Base-by-base conservation (phyloP, 73 alveolate genomes). In the Symbiodinium natans region DNA sequence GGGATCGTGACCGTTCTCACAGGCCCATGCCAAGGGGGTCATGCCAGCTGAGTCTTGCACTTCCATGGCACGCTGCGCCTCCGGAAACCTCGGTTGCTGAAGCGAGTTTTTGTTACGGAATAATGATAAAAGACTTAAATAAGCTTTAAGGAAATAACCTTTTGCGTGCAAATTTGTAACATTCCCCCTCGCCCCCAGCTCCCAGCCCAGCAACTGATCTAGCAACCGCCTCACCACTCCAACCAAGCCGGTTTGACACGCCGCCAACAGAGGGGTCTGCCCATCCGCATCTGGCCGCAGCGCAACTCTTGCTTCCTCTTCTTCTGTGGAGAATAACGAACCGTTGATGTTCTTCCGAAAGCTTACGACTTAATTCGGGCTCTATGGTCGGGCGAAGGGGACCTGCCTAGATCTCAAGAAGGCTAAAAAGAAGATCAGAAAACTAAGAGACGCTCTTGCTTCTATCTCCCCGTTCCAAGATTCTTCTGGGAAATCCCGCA, bases 21-120 rank as follows among this genome's bases (percentile, higher is more conserved):
- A 63, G 36, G 80, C 80, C 80, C 80, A 63, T 0, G 80, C 80
- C 80, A 63, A 63, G 33, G 80, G 80, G 80, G 80, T 63, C 80
- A 63, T 63, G 80, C 80, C 80, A 29, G 80, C 80, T 27, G 80
- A 63, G 36, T 63, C 80, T 63, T 23, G 29, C 80, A 63, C 36
- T 36, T 63, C 38, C 80, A 63, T 13, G 36, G 80, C 80, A 23
- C 80, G 36, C 80, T 63, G 0, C 17, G 80, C 80, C 80, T 63
- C 80, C 40, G 80, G 80, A n/a, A 63, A 63, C 80, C 80, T 63
- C 17, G 80, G 29, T 3, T 27, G 68, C 29, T n/a, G n/a, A n/a
- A n/a, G n/a, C n/a, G n/a, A n/a, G n/a, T n/a, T n/a, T n/a, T n/a
- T n/a, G n/a, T n/a, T n/a, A n/a, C n/a, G n/a, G n/a, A n/a, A n/a